Evolutionary conservation across 2,329 filamentous ascomycete species (phyloP).

Genomic region (Alternaria sp.): DNA sequence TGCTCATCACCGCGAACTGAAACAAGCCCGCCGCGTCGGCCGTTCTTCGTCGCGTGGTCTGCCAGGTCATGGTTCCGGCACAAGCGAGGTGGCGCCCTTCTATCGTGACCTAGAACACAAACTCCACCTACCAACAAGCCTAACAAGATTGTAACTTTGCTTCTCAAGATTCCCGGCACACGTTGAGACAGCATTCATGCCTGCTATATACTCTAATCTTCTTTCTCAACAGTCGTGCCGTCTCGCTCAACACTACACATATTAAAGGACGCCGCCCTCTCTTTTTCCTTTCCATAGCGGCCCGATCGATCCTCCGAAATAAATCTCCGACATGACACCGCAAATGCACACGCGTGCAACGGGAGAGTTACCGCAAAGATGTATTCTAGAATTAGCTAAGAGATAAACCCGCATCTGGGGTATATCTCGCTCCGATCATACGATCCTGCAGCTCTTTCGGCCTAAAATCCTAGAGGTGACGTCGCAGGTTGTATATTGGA

Average conservation of each 20-base stretch:
- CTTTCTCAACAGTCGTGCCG: not conserved
- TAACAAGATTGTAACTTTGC: not conserved
- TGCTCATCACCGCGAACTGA: slow-evolving; percentile 8
- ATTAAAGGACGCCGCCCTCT: not conserved
- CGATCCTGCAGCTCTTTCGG: not conserved
- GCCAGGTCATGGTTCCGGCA: slow-evolving; percentile 3
- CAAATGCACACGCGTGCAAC: not conserved
- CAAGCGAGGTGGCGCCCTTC: slow-evolving; percentile 11
- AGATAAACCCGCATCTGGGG: not conserved
- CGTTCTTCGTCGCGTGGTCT: slow-evolving; percentile 3
- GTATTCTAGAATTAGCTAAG: not conserved
- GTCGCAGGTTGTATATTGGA: not conserved
- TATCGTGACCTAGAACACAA: slow-evolving; percentile 7
- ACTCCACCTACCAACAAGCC: not conserved
- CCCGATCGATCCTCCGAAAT: not conserved
- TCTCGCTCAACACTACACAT: not conserved
- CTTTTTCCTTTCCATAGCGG: not conserved
- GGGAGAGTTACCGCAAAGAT: not conserved
- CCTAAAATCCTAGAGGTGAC: not conserved
- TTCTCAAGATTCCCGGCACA: not conserved
- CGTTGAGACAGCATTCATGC: not conserved
- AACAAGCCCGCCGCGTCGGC: slow-evolving; percentile 11
- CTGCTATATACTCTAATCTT: not conserved
- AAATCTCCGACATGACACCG: slow-evolving; percentile 15
- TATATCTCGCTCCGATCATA: not conserved